phyloP scores from a whole-genome alignment of 345 rosid species.

The Bruguiera parviflora region DNA sequence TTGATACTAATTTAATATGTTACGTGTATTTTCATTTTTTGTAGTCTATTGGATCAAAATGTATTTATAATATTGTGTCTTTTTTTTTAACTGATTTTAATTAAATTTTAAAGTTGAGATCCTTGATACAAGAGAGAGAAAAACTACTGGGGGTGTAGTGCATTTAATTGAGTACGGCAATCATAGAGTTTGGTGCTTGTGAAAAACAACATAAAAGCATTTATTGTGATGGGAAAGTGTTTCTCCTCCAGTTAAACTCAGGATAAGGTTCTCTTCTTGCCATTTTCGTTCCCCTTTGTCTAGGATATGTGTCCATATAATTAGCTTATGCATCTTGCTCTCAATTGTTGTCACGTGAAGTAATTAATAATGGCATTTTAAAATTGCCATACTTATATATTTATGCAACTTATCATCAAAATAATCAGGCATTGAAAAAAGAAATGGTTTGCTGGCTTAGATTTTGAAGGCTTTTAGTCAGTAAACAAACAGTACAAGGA shows the following conservation, averaged over 20 bases:
- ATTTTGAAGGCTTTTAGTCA: not conserved
- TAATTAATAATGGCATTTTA: no score
- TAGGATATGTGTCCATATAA: not conserved
- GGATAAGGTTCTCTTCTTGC: constrained; percentile 6
- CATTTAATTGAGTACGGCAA: constrained; percentile 35
- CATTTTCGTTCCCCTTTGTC: no score
- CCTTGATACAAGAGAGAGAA: not conserved
- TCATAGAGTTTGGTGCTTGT: constrained; percentile 45
- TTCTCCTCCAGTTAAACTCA: constrained; percentile 19
- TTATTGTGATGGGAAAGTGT: constrained; percentile 11
- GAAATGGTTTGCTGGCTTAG: not conserved
- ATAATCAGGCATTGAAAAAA: not conserved
- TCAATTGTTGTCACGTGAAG: no score
- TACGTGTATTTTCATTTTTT: no score
- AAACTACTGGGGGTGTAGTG: not conserved
- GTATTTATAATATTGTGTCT: not conserved
- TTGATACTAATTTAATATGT: no score
- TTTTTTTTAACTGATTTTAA: not conserved
- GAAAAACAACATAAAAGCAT: constrained; percentile 36
- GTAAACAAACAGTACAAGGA: not conserved
- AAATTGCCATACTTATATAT: not conserved
- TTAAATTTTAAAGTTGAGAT: not conserved
- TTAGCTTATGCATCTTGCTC: not conserved
- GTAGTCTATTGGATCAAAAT: no score
- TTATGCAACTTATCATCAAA: not conserved